phyloP scores from a whole-genome alignment of 2,329 filamentous ascomycete genomes.

The Diplodia intermedia region DNA sequence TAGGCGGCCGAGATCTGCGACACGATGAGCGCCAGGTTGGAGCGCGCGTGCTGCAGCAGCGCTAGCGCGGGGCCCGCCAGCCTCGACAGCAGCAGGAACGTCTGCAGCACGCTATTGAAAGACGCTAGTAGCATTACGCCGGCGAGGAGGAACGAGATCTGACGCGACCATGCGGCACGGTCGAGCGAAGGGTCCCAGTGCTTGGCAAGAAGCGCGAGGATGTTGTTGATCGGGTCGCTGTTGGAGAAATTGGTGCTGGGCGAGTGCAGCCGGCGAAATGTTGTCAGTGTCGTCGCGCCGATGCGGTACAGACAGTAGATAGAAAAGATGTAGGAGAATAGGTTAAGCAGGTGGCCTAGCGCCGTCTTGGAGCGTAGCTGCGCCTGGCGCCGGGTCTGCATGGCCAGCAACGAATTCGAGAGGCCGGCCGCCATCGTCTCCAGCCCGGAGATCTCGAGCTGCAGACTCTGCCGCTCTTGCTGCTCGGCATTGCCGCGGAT shows the following conservation, averaged over 20 bases:
- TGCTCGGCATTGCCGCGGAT: slow-evolving; percentile 68
- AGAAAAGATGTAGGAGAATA: slow-evolving; percentile 73
- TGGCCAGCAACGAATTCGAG: slow-evolving; percentile 66
- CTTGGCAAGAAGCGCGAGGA: slow-evolving; percentile 78
- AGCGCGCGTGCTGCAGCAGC: slow-evolving; percentile 75
- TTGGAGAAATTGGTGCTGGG: slow-evolving; percentile 63
- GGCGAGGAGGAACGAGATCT: slow-evolving; percentile 82
- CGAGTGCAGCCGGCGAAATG: slow-evolving; percentile 63
- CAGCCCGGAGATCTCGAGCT: slow-evolving; percentile 79
- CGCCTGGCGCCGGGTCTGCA: slow-evolving; percentile 68
- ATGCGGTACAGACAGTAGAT: slow-evolving; percentile 87
- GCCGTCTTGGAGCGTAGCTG: slow-evolving; percentile 72
- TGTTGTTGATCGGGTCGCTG: slow-evolving; percentile 82
- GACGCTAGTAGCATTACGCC: slow-evolving; percentile 83
- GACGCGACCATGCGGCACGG: slow-evolving; percentile 81
- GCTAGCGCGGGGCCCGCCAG: slow-evolving; percentile 64
- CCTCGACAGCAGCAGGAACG: slow-evolving; percentile 79
- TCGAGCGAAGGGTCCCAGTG: slow-evolving; percentile 86
- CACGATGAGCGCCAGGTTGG: slow-evolving; percentile 79
- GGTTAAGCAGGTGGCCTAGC: slow-evolving; percentile 68
- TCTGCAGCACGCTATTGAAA: slow-evolving; percentile 84
- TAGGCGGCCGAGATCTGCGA: slow-evolving; percentile 85
- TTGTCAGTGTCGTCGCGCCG: slow-evolving; percentile 72
- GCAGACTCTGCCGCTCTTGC: slow-evolving; percentile 61
- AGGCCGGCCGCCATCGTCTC: slow-evolving; percentile 80